These are phyloP conservation scores for Plectosphaerella plurivora DNA, from an alignment of 2,329 filamentous ascomycete species.

Conservation along the genomic window DNA sequence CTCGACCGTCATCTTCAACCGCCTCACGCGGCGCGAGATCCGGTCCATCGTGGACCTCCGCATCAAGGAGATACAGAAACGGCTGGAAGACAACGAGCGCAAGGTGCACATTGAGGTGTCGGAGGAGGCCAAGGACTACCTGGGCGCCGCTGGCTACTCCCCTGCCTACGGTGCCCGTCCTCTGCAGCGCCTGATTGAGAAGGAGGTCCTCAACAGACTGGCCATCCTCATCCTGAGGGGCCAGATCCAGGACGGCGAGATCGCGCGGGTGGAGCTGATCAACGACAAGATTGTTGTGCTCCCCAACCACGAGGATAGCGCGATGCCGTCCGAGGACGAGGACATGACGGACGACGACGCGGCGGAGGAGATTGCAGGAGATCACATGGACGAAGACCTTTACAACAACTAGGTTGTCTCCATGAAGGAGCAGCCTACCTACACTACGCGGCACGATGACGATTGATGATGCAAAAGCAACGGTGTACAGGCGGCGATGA, in stretches of 20 bases:
- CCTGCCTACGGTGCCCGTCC: slow-evolving; percentile 93
- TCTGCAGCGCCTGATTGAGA: slow-evolving; percentile 85
- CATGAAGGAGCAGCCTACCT: not conserved
- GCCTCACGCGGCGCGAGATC: slow-evolving; percentile 84
- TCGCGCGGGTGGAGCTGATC: slow-evolving; percentile 71
- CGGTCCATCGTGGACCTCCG: slow-evolving; percentile 93
- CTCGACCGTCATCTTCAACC: slow-evolving; percentile 97
- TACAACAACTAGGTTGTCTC: slow-evolving; percentile 24
- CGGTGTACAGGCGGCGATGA: not conserved
- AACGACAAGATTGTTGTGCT: slow-evolving; percentile 77
- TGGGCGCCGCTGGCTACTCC: slow-evolving; percentile 87
- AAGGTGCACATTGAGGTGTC: slow-evolving; percentile 82
- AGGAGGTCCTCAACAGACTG: slow-evolving; percentile 90
- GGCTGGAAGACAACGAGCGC: slow-evolving; percentile 77
- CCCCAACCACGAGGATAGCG: slow-evolving; percentile 70
- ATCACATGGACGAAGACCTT: slow-evolving; percentile 58
- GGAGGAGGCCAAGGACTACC: slow-evolving; percentile 85
- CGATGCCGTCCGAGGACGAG: slow-evolving; percentile 55
- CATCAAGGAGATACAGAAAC: slow-evolving; percentile 83
- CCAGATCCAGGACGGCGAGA: slow-evolving; percentile 79
- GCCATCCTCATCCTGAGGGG: slow-evolving; percentile 88
- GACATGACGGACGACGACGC: slow-evolving; percentile 67
- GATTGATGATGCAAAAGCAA: not conserved
- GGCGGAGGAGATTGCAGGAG: slow-evolving; percentile 60
- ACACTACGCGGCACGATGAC: not conserved